These are phyloP conservation scores for Leccinum griseonigrum DNA, from an alignment of 1,284 basidiomycete species.

Conservation along the genomic window DNA sequence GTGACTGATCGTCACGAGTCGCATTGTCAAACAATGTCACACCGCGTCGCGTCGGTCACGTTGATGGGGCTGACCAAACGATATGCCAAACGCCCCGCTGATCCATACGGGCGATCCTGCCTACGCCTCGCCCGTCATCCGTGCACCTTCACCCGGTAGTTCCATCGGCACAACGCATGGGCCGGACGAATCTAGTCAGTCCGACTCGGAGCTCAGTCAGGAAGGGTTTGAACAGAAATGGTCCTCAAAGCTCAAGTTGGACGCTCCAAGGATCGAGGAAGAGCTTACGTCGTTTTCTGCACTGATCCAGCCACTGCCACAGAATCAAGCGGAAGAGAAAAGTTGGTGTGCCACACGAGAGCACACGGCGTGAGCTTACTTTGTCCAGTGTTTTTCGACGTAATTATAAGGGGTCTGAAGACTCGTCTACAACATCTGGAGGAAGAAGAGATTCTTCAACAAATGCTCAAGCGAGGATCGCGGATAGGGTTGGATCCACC, in stretches of 20 bases:
- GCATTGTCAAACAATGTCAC: constrained; percentile 33
- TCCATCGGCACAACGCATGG: constrained; percentile 67
- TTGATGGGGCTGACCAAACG: neutral
- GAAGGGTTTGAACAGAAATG: constrained; percentile 52
- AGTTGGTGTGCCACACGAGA: constrained; percentile 17
- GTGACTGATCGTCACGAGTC: constrained; percentile 33
- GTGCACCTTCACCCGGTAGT: constrained; percentile 66
- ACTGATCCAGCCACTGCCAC: constrained; percentile 25
- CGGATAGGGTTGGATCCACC: constrained; percentile 49
- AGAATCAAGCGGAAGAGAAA: constrained; percentile 33
- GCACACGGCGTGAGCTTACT: constrained; percentile 17
- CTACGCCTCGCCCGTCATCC: constrained; percentile 65
- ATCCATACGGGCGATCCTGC: constrained; percentile 40
- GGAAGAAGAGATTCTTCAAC: constrained; percentile 65
- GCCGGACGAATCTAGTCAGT: constrained; percentile 56
- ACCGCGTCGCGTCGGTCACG: constrained; percentile 24
- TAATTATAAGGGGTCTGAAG: constrained; percentile 52
- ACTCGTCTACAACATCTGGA: constrained; percentile 52
- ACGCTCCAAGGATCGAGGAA: constrained; percentile 32
- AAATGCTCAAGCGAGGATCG: constrained; percentile 54
- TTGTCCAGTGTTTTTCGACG: constrained; percentile 39
- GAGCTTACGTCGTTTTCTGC: constrained; percentile 26
- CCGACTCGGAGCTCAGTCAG: constrained; percentile 53
- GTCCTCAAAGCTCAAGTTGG: constrained; percentile 38
- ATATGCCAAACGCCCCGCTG: constrained; percentile 29